Conservation (phyloP, 805 yeast genomes). For the Myxozyma melibiosi region DNA sequence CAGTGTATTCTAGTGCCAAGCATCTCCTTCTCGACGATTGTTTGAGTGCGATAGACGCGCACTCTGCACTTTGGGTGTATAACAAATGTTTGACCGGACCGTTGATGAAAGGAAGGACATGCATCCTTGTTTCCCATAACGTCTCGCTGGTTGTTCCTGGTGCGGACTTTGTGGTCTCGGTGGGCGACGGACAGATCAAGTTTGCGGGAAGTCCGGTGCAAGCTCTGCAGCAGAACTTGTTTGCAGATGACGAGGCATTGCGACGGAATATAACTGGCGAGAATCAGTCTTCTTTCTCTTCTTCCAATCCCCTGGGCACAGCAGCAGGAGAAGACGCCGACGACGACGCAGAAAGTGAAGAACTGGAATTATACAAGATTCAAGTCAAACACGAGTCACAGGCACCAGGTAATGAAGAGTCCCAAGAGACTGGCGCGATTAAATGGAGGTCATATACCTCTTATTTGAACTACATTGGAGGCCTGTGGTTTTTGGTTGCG, state of each 20-base stretch:
- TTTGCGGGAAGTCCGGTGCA: conserved; percentile 65
- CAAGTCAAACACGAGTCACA: neutral
- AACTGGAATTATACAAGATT: neutral
- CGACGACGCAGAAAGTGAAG: neutral
- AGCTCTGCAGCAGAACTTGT: conserved; percentile 54
- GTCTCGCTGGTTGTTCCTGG: conserved; percentile 81
- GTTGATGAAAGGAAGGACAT: conserved; percentile 80
- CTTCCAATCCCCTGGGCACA: neutral
- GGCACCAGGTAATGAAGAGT: conserved; percentile 1
- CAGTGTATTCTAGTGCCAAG: conserved; percentile 81
- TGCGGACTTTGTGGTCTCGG: conserved; percentile 75
- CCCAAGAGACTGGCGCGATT: conserved; percentile 2
- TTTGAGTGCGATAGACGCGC: conserved; percentile 94
- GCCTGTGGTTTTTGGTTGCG: conserved; percentile 1
- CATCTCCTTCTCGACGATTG: conserved; percentile 89
- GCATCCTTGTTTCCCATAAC: conserved; percentile 89
- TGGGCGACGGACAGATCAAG: conserved; percentile 81
- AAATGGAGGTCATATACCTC: neutral
- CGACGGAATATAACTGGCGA: neutral
- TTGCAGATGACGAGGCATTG: conserved; percentile 23
- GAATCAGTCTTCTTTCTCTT: neutral
- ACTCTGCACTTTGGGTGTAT: conserved; percentile 90
- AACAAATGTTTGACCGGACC: conserved; percentile 90
- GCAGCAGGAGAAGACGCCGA: neutral
- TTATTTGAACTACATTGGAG: conserved; percentile 12